Base-by-base conservation (phyloP, 208 protist genomes). In the Porcisia hertigi region DNA sequence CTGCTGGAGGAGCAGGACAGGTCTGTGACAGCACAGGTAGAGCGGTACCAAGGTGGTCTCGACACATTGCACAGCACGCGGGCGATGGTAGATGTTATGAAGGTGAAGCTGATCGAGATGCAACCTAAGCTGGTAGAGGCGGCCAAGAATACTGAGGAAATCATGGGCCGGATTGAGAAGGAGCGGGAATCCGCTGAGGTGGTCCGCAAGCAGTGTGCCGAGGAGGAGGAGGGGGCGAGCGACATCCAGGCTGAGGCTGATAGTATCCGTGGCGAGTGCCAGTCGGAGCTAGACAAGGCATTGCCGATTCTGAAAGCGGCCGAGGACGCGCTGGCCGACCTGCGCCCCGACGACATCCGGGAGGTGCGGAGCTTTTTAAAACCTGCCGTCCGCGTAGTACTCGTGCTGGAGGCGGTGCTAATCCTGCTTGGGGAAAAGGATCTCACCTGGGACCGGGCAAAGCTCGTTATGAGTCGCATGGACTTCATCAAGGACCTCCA, bases 31-130 rank as follows among this genome's bases (percentile, higher is more conserved):
- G 81, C 83, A 41, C 88, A 96, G 73, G 82, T 96, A 36, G 88
- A 89, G 36, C 92, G 96, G 23, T 98, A 98, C 73, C 88, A 93
- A 66, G 96, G 87, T 57, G 98, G 98, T 64, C 79, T 99, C 52
- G 76, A 96, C 76, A 99, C 98, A 63, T 84, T 99, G 58, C 76
- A 81, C 63, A 97, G 92, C 77, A 99, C 98, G n/a, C 96, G 98
- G 77, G 76, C 80, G 16, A 83, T 97, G 69, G 98, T 99, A 39
- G 95, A 95, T 55, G 88, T 94, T 30, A 98, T 99, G 94, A 97
- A 99, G 89, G 88, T 93, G 71, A 90, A 98, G 69, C 93, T 99
- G 53, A 96, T 92, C 47, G 86, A 89, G 53, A 93, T 99, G 91
- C 97, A 99, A 77, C 98, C 98, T 7, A 95, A 96, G 77, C 87